These are phyloP conservation scores for Crassisporium funariophilum DNA, from an alignment of 768 basidiomycete genomes.

Conservation along the genomic window DNA sequence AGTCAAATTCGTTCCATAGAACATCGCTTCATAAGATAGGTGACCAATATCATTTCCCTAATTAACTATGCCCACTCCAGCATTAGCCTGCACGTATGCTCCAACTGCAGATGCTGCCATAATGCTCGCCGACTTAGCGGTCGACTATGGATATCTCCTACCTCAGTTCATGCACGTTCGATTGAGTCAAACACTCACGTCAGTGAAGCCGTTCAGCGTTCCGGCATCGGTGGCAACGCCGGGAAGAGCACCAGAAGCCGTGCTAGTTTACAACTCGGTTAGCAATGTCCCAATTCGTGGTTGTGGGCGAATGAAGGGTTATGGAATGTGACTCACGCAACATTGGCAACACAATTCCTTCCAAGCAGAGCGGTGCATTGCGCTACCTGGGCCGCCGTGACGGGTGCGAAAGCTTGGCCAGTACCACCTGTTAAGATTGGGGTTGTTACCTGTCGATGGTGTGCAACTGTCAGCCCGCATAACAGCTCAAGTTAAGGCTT, in stretches of 20 bases:
- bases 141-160: slow-evolving; percentile 11
- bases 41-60: slow-evolving; percentile 5
- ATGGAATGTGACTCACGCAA: slow-evolving; percentile 17
- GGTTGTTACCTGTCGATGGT: slow-evolving; percentile 8
- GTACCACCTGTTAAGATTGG: slow-evolving; percentile 16
- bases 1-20: too few species aligned
- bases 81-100: slow-evolving; percentile 23
- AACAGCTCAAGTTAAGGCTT: too few species aligned
- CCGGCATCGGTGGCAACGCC: slow-evolving; percentile 20
- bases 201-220: slow-evolving; percentile 25
- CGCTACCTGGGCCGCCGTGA: slow-evolving; percentile 15
- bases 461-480: background rate
- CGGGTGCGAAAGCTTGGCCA: slow-evolving; percentile 24
- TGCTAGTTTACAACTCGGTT: too few species aligned
- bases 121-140: slow-evolving; percentile 18
- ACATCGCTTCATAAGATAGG: too few species aligned
- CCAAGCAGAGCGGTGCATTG: slow-evolving; percentile 19
- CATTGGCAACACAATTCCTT: slow-evolving; percentile 21
- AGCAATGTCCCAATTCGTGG: too few species aligned
- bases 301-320: too few species aligned
- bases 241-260: slow-evolving; percentile 22
- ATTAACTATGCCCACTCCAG: slow-evolving; percentile 26
- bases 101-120: slow-evolving; percentile 21
- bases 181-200: slow-evolving; percentile 10
- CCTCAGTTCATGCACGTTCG: background rate